Conservation (phyloP, 257 asterid species). For the Lantana camara region DNA sequence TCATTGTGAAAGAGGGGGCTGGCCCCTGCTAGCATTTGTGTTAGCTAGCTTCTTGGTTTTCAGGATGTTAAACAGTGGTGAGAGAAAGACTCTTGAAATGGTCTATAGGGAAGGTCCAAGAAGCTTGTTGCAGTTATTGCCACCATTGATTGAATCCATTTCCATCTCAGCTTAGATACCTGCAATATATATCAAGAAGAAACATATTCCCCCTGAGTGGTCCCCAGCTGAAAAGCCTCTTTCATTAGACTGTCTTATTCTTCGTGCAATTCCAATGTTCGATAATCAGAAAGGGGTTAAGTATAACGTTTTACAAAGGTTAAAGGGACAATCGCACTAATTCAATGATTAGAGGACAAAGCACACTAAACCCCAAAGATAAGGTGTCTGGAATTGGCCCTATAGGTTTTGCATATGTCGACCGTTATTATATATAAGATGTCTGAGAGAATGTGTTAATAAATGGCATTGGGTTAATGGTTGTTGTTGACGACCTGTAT, state of each 20-base stretch:
- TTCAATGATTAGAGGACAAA: too few species aligned
- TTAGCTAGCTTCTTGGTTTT: constrained; percentile 86
- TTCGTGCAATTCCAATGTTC: constrained; percentile 82
- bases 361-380: too few species aligned
- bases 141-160: constrained; percentile 88
- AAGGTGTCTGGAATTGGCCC: too few species aligned
- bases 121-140: constrained; percentile 84
- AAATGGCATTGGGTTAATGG: too few species aligned
- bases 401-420: too few species aligned
- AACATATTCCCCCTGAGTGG: constrained; percentile 89
- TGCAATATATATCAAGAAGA: constrained; percentile 89
- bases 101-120: constrained; percentile 91
- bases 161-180: constrained; percentile 94
- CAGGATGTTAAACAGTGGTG: constrained; percentile 82
- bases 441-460: too few species aligned
- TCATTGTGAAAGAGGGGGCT: constrained; percentile 97
- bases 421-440: too few species aligned
- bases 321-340: too few species aligned
- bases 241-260: constrained; percentile 92
- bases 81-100: constrained; percentile 85
- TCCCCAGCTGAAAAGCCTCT: constrained; percentile 96
- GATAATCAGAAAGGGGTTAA: constrained; percentile 91
- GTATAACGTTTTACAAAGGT: too few species aligned
- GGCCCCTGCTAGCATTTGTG: constrained; percentile 85
- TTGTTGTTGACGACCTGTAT: too few species aligned